Evolutionary conservation across 2,329 filamentous ascomycete species (phyloP).

Genomic region (Exophiala sp.): DNA sequence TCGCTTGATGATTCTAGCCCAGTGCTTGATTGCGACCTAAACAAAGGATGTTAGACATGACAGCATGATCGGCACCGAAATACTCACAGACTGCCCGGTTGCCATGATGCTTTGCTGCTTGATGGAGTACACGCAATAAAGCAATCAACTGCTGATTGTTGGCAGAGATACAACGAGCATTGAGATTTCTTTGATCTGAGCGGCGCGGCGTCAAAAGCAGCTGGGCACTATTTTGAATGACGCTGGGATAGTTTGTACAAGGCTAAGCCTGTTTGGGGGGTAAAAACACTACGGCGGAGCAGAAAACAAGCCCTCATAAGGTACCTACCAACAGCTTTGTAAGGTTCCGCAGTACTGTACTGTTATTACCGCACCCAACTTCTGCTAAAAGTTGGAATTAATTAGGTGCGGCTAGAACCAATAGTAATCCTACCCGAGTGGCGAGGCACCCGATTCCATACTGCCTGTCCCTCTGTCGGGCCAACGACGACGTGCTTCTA

Average conservation of each 20-base stretch:
- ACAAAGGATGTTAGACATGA: slow-evolving; percentile 2
- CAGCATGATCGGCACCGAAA: background rate
- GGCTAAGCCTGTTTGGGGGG: background rate
- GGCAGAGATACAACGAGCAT: slow-evolving; percentile 11
- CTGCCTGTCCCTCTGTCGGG: background rate
- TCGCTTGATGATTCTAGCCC: slow-evolving; percentile 39
- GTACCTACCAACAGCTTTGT: no score
- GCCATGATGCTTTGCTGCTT: slow-evolving; percentile 17
- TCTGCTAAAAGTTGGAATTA: no score
- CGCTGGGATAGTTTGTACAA: slow-evolving; percentile 1
- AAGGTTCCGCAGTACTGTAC: no score
- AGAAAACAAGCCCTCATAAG: background rate
- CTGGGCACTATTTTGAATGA: slow-evolving; percentile 2
- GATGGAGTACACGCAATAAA: background rate
- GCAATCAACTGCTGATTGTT: slow-evolving; percentile 4
- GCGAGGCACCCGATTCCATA: background rate
- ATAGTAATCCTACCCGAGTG: background rate
- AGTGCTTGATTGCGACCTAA: slow-evolving; percentile 34
- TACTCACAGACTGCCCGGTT: slow-evolving; percentile 32
- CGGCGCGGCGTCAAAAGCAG: background rate
- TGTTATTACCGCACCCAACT: no score
- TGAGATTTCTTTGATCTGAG: slow-evolving; percentile 3
- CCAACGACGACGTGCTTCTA: slow-evolving; percentile 8
- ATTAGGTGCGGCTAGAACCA: no score
- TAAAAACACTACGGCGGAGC: background rate